Base-by-base conservation (phyloP, 2,329 filamentous ascomycete genomes). In the Exophiala lecanii-corni region DNA sequence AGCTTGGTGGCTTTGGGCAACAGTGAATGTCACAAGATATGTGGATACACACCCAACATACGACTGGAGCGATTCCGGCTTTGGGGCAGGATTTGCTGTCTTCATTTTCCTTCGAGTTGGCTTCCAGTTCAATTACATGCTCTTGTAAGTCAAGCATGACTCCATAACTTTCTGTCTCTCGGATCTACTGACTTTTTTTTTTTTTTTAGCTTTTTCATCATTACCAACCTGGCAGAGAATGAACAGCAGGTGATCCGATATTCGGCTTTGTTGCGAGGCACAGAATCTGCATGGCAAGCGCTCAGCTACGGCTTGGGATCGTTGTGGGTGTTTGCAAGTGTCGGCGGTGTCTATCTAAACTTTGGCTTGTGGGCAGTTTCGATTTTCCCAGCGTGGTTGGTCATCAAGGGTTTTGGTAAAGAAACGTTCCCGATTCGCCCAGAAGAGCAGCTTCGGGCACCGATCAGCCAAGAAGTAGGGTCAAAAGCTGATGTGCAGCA, bases 91-190 rank as follows among this genome's bases (percentile, higher is more conserved):
- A 0, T 88, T 87, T 53, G 76, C 73, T 0, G 68, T 86, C 13
- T 87, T 83, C 59, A 56, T 88, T 4, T 76, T 88, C 53, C 72
- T 84, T 53, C 78, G 79, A 0, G 63, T 77, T 9, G 77, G 80
- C 0, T 87, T 87, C 54, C 83, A 87, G 62, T 53, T 86, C 5
- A 87, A 87, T 59, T 88, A 88, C 58, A 70, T 86, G 51, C 86
- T 80, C 59, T 62, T 86, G 23, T 26, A 7, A 12, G 23, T 26
- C 12, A 7, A 7, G 23, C 23, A 26, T 12, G n/a, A n/a, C n/a
- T n/a, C n/a, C n/a, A n/a, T n/a, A n/a, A n/a, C 23, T 12, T 12
- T 12, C 23, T 7, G 23, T 26, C 7, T 26, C 7, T 26, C 7
- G 12, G 12, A 26, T 26, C 12, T 6, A 12, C 23, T 26, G 23